phyloP scores from a whole-genome alignment of 202 grass and related monocot species.

The Digitaria exilis region DNA sequence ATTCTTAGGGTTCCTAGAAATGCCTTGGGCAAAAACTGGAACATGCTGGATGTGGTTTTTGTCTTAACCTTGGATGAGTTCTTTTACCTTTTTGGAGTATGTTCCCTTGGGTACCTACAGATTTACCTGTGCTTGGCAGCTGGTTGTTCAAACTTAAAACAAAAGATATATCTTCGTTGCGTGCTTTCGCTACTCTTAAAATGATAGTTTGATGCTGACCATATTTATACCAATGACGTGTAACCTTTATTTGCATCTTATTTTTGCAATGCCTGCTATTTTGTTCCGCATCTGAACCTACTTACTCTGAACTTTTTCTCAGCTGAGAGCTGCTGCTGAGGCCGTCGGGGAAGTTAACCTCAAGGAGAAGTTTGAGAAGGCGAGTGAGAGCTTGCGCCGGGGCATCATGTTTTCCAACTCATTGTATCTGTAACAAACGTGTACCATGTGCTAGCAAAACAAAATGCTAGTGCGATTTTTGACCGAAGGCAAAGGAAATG shows the following conservation, averaged over 20 bases:
- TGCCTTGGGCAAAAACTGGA: neutral
- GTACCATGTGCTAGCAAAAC: conserved; percentile 23
- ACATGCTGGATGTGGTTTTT: neutral
- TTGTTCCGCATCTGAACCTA: neutral
- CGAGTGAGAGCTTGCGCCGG: conserved; percentile 74
- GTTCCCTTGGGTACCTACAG: too few relatives aligned
- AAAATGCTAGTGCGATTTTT: conserved; percentile 21
- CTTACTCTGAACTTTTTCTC: conserved; percentile 44
- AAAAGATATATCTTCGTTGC: neutral
- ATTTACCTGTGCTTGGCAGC: too few relatives aligned
- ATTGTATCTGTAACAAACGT: conserved; percentile 67
- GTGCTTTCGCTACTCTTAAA: neutral
- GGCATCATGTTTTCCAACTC: conserved; percentile 99
- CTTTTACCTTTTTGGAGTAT: too few relatives aligned
- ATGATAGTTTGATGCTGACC: neutral
- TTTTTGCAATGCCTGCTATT: neutral
- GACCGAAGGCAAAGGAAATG: neutral
- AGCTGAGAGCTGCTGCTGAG: conserved; percentile 81
- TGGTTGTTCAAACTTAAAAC: too few relatives aligned
- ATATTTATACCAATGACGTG: neutral
- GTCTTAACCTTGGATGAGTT: neutral
- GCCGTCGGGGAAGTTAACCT: conserved; percentile 77
- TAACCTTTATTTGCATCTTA: neutral
- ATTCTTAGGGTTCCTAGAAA: neutral
- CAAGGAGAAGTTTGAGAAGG: conserved; percentile 67